These are phyloP conservation scores for Lentinula sp. DNA, from an alignment of 768 basidiomycete species.

Conservation along the genomic window DNA sequence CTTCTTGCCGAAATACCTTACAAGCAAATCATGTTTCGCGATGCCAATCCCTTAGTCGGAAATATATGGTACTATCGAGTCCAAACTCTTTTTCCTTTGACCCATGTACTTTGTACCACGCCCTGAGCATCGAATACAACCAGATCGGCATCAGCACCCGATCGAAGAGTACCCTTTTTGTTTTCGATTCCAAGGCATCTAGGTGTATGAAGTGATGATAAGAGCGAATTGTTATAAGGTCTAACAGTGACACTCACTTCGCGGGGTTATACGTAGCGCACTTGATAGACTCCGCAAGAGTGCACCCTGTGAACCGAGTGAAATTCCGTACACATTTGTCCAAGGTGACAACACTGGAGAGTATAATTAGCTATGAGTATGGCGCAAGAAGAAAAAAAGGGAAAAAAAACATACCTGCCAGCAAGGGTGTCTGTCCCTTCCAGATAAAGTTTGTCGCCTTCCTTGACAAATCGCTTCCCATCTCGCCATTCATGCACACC, in stretches of 20 bases:
- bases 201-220: background rate
- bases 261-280: conserved; percentile 87
- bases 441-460: conserved; percentile 74
- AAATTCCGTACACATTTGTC: conserved; percentile 87
- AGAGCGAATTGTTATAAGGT: background rate
- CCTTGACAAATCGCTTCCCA: conserved; percentile 73
- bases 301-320: conserved; percentile 75
- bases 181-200: conserved; percentile 76
- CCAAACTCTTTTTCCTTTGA: conserved; percentile 74
- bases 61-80: background rate
- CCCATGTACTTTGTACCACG: conserved; percentile 66
- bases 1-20: background rate
- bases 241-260: conserved; percentile 34
- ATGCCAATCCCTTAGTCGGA: conserved; percentile 4
- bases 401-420: conserved; percentile 53
- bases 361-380: background rate
- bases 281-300: conserved; percentile 77
- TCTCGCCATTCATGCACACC: conserved; percentile 88
- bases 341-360: conserved; percentile 65
- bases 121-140: conserved; percentile 69
- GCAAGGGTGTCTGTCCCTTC: conserved; percentile 87
- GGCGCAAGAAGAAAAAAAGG: background rate
- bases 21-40: background rate
- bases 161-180: conserved; percentile 72
- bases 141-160: conserved; percentile 86